Conservation (phyloP, 352 stramenopile species). For the Globisporangium lucens region DNA sequence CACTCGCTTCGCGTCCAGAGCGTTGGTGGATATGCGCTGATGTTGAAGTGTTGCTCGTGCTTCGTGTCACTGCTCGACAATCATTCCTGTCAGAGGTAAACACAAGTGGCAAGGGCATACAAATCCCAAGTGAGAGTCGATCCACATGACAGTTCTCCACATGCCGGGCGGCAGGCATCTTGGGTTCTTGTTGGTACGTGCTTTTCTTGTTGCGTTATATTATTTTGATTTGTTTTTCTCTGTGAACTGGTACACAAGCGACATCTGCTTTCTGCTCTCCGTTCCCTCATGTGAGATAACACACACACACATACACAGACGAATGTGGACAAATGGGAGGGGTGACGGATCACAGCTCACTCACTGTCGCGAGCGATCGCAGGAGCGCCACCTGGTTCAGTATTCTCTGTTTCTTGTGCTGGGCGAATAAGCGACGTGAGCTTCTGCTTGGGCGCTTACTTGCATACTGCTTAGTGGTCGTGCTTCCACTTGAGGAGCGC, state of each 20-base stretch:
- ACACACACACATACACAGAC: not conserved
- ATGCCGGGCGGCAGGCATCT: not conserved
- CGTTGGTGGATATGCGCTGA: not conserved
- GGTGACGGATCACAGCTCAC: not conserved
- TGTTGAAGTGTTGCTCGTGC: not conserved
- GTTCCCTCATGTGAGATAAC: not conserved
- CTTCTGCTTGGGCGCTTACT: not conserved
- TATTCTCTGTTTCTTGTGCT: not conserved
- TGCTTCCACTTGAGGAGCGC: slow-evolving; percentile 90
- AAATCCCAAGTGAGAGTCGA: not conserved
- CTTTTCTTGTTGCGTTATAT: not conserved
- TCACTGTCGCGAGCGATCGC: not conserved
- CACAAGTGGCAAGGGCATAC: not conserved
- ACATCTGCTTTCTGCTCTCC: not conserved
- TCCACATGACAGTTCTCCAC: not conserved
- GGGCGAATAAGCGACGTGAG: not conserved
- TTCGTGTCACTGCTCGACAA: not conserved
- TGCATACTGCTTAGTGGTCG: slow-evolving; percentile 52
- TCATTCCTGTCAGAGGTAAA: not conserved
- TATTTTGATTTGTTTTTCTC: slow-evolving; percentile 2
- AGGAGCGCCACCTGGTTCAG: not conserved
- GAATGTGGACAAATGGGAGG: not conserved
- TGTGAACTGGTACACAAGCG: not conserved
- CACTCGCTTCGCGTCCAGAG: not conserved
- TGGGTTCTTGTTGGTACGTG: not conserved